phyloP scores from a whole-genome alignment of 2,329 filamentous ascomycete species.

The Calonectria hawksworthii region DNA sequence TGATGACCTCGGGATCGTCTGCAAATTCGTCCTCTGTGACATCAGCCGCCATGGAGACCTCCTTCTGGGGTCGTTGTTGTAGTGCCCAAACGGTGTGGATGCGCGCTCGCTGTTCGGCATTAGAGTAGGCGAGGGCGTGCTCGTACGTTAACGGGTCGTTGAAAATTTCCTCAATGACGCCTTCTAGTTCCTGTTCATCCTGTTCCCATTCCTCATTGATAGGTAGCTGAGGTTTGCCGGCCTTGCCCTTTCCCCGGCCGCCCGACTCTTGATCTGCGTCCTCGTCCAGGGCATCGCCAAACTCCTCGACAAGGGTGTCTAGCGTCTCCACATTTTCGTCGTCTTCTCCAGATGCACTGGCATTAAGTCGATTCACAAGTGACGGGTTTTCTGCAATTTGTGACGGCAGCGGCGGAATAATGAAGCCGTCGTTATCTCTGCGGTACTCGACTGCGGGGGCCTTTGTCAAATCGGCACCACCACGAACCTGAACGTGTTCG shows the following conservation, averaged over 20 bases:
- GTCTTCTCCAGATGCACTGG: constrained; percentile 33
- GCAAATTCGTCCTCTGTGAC: constrained; percentile 88
- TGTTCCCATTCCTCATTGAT: constrained; percentile 74
- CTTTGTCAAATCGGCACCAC: constrained; percentile 52
- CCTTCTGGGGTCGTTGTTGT: constrained; percentile 61
- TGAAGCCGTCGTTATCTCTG: constrained; percentile 77
- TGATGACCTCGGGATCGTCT: constrained; percentile 88
- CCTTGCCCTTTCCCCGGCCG: constrained; percentile 38
- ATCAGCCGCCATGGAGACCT: constrained; percentile 71
- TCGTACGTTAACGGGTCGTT: constrained; percentile 70
- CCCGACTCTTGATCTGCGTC: constrained; percentile 36
- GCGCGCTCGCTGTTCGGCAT: constrained; percentile 67
- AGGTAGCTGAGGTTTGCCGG: constrained; percentile 61
- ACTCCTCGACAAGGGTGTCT: constrained; percentile 59
- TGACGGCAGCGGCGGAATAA: constrained; percentile 68
- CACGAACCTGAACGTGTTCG: constrained; percentile 33
- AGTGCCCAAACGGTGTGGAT: constrained; percentile 68
- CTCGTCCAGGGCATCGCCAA: constrained; percentile 57
- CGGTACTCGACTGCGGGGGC: constrained; percentile 56
- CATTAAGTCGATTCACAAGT: constrained; percentile 38
- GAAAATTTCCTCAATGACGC: constrained; percentile 79
- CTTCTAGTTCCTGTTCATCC: constrained; percentile 75
- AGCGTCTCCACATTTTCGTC: constrained; percentile 49
- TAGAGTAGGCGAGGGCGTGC: constrained; percentile 71
- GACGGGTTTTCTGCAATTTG: constrained; percentile 53